Evolutionary conservation across 805 yeast genomes (phyloP), one percentile per base, ranked within the genome.

Genomic region (Suhomyces xylopsoci): DNA sequence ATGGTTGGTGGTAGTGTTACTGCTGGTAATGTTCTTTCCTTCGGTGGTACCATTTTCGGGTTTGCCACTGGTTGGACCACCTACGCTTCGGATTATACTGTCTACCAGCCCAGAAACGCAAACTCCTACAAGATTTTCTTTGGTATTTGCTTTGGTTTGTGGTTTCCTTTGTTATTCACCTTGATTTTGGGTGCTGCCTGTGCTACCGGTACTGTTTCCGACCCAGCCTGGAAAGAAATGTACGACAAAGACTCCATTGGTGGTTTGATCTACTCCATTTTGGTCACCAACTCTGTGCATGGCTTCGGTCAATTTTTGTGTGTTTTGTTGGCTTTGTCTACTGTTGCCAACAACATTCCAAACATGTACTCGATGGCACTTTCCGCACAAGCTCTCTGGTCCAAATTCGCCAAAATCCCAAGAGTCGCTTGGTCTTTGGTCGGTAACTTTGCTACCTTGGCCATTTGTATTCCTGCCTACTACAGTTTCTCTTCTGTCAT

Each of bases 1-100:
- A 62, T 60, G 65, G 61, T 54, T 22, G 72, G 75, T 41, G 97
- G 97, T 55, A 65, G 74, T 22, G 77, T 82, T 26, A 85, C 86
- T 54, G 96, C 94, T 30, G 97, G 90, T 57, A 62, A 69, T 62
- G 91, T 89, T 17, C 74, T 91, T 52, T 83, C 93, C 19, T 90
- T 87, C 60, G 97, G 97, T 66, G 85, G 91, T 68, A 72, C 94
- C 44, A 69, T 88, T 57, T 91, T 82, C 62, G 97, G 97, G 57
- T 91, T 86, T 64, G 96, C 96, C 48, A 82, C 96, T 51, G 97
- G 97, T 57, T 91, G 97, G 97, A 83, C 96, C 52, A 85, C 97
- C 17, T 90, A 85, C 62, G 94, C 97, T 25, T 83, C 96, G 49
- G 97, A 91, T 73, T 92, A 91, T 74, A 90, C 96, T 48, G 90